phyloP scores from a whole-genome alignment of 106 monocot species.

The Apostasia shenzhenica region DNA sequence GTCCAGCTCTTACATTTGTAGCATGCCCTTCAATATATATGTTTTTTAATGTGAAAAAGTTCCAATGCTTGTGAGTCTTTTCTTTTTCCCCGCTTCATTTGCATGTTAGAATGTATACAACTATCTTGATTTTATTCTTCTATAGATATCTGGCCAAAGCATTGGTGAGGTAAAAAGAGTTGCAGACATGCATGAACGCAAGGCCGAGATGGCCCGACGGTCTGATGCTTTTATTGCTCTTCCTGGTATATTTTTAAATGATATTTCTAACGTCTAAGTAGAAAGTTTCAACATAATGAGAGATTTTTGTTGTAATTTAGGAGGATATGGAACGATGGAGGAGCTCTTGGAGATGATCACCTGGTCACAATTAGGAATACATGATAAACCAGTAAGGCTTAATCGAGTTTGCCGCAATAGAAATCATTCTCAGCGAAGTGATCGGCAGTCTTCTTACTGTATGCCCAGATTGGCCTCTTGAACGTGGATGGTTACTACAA shows the following conservation, averaged over 20 bases:
- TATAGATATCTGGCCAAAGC: constrained; percentile 69
- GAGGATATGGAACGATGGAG: constrained; percentile 98
- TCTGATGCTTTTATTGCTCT: constrained; percentile 88
- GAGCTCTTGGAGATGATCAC: constrained; percentile 95
- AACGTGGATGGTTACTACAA: constrained; percentile 96
- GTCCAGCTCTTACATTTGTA: too few species aligned
- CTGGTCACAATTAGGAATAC: constrained; percentile 97
- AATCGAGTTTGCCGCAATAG: neutral
- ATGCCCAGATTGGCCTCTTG: constrained; percentile 66
- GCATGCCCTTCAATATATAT: too few species aligned
- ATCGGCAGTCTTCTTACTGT: neutral
- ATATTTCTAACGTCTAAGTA: too few species aligned
- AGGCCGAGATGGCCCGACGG: constrained; percentile 78
- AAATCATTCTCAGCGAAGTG: neutral
- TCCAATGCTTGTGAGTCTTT: too few species aligned
- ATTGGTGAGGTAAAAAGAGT: constrained; percentile 72
- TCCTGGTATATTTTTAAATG: constrained; percentile 41
- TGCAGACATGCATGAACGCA: constrained; percentile 78
- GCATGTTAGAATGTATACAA: neutral
- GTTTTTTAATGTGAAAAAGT: too few species aligned
- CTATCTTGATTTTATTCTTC: too few species aligned
- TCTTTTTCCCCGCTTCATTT: neutral
- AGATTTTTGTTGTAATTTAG: constrained; percentile 16
- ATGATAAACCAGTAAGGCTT: constrained; percentile 72
- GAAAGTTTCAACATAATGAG: neutral